Evolutionary conservation across 2,329 filamentous ascomycete species (phyloP).

Genomic region (Ascomycota sp.): DNA sequence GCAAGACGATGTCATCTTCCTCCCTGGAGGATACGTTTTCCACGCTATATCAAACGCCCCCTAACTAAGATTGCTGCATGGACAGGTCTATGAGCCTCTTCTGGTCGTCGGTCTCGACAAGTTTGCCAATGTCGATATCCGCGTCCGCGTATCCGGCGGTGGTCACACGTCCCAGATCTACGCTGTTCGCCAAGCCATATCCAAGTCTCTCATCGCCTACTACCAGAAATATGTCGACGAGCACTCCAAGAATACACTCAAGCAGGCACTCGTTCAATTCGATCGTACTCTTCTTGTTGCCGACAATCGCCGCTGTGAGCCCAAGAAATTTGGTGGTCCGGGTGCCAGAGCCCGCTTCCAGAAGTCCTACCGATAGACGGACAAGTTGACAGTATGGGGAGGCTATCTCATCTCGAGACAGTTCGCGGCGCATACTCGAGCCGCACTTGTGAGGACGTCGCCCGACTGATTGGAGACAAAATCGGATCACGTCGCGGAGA

Average conservation of each 20-base stretch:
- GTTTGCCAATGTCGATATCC: constrained; percentile 90
- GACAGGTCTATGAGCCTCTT: constrained; percentile 87
- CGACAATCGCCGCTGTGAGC: constrained; percentile 97
- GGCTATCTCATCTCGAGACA: too few species aligned
- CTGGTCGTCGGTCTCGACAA: constrained; percentile 94
- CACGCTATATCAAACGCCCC: too few species aligned
- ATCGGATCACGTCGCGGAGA: constrained; percentile 7
- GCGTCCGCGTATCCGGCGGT: constrained; percentile 87
- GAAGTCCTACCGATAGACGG: constrained; percentile 89
- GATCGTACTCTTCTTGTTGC: constrained; percentile 94
- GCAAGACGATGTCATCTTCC: constrained; percentile 19
- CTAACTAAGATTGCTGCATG: neutral
- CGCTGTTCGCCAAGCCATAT: constrained; percentile 95
- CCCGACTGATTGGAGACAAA: neutral
- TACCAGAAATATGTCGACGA: constrained; percentile 99
- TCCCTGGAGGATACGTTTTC: too few species aligned
- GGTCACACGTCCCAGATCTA: constrained; percentile 95
- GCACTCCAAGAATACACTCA: constrained; percentile 99
- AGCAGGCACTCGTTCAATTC: constrained; percentile 88
- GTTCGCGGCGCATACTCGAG: too few species aligned
- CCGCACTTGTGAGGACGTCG: constrained; percentile 3
- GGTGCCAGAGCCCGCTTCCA: constrained; percentile 94
- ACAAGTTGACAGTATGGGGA: too few species aligned
- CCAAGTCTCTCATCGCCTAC: constrained; percentile 60
- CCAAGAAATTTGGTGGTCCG: constrained; percentile 91